Evolutionary conservation across 2,329 filamentous ascomycete species (phyloP), one percentile per base, ranked within the genome.

Genomic region (Colletotrichum lini): DNA sequence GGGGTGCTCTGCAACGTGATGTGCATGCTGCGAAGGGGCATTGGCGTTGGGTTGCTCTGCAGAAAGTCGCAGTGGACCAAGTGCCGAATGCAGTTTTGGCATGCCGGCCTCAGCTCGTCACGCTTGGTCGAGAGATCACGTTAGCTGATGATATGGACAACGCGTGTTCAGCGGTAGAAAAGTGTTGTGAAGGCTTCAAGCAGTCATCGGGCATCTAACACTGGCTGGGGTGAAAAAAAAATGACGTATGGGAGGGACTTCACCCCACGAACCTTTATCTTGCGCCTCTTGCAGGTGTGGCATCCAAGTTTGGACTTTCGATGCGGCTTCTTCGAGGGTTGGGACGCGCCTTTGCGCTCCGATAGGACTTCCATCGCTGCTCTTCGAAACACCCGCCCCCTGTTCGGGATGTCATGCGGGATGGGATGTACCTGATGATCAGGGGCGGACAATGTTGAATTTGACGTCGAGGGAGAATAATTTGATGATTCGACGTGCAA

Each of bases 291-390:
- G 82, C 88, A 90, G 74, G 85, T 87, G 71, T 80, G 80, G 75
- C 88, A 90, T 8, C 87, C 88, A 3, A 82, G 80, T 49, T 86
- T 81, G 2, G 87, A 88, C 77, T 90, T 90, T 72, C 81, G 85
- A 76, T 90, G 88, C 60, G 87, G 86, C 16, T 86, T 82, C 76
- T 89, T 89, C 16, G 42, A 61, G 13, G 26, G 5, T 44, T 44
- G 42, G 15, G 40, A 16, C n/a, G 12, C 3, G 16, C 12, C 52
- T 23, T 12, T n/a, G 9, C 5, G 23, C 5, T 59, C 67, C 13
- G 67, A 26, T 23, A 65, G 6, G 23, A 38, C 5, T 1, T 63
- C 40, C 60, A 63, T 63, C 49, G 47, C 23, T 23, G n/a, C 18
- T 30, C n/a, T 12, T 35, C 12, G 4, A 30, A 30, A 1, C 30